phyloP scores from a whole-genome alignment of 1,284 basidiomycete species.

The Irpex lacteus region DNA sequence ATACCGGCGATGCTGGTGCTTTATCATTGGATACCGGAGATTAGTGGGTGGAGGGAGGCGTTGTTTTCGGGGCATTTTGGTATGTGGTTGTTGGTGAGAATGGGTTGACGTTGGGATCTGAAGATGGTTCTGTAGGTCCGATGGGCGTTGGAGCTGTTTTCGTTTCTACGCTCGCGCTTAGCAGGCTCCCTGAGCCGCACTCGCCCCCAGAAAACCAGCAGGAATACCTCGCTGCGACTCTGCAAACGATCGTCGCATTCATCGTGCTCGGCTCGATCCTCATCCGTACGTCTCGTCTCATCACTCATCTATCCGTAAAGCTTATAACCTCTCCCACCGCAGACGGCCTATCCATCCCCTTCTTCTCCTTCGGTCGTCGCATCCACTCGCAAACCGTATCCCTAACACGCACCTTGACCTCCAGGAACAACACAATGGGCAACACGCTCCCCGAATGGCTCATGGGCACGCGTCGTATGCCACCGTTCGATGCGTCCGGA shows the following conservation, averaged over 20 bases:
- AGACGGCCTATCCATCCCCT: slow-evolving; percentile 89
- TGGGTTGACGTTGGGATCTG: slow-evolving; percentile 38
- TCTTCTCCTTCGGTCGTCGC: slow-evolving; percentile 72
- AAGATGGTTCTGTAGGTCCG: slow-evolving; percentile 30
- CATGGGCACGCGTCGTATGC: slow-evolving; percentile 33
- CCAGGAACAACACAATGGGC: slow-evolving; percentile 16
- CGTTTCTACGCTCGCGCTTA: slow-evolving; percentile 75
- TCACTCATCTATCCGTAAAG: neutral
- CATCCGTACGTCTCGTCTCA: slow-evolving; percentile 51
- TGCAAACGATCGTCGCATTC: slow-evolving; percentile 83
- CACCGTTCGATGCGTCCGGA: too few species aligned
- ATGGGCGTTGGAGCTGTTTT: slow-evolving; percentile 87
- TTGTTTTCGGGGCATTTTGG: slow-evolving; percentile 89
- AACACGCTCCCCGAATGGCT: slow-evolving; percentile 48
- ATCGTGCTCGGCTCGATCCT: slow-evolving; percentile 83
- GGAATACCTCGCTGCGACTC: slow-evolving; percentile 64
- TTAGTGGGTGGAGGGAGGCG: slow-evolving; percentile 75
- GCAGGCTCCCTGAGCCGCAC: slow-evolving; percentile 59
- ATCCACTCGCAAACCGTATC: slow-evolving; percentile 57
- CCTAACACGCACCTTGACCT: slow-evolving; percentile 30
- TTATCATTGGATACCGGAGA: slow-evolving; percentile 85
- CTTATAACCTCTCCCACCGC: neutral
- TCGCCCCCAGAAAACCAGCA: slow-evolving; percentile 61
- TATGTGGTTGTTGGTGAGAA: slow-evolving; percentile 23
- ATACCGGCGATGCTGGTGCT: slow-evolving; percentile 74